These are phyloP conservation scores for Eremothecium gossypii DNA, from an alignment of 1,139 yeast species.

Conservation along the genomic window DNA sequence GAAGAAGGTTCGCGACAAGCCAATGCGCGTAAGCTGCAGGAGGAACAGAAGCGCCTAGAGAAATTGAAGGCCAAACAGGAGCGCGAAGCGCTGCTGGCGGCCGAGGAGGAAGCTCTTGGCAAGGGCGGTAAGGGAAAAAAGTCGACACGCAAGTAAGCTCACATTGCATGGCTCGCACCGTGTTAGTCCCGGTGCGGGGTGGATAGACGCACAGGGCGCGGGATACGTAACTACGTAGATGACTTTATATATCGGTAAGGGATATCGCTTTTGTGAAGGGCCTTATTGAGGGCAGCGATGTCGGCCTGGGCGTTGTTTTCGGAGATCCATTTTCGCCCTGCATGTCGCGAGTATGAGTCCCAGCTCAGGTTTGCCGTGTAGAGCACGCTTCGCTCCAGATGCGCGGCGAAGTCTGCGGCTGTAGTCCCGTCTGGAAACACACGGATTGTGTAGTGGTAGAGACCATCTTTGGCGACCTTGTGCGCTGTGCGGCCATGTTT, in stretches of 20 bases:
- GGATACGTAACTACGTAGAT: too few relatives aligned
- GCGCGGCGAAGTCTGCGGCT: constrained; percentile 25
- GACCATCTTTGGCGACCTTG: constrained; percentile 35
- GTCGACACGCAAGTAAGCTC: neutral
- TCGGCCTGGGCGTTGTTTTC: too few relatives aligned
- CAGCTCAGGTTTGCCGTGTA: constrained; percentile 23
- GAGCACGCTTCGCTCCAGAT: constrained; percentile 30
- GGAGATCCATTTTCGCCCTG: too few relatives aligned
- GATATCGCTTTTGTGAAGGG: too few relatives aligned
- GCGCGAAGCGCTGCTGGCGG: constrained; percentile 27
- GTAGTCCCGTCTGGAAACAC: constrained; percentile 36
- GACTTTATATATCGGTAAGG: too few relatives aligned
- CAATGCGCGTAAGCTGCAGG: constrained; percentile 21
- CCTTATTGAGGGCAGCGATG: too few relatives aligned
- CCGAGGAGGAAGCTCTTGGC: constrained; percentile 24
- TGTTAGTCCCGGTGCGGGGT: too few relatives aligned
- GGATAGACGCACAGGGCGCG: too few relatives aligned
- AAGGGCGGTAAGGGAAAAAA: constrained; percentile 23
- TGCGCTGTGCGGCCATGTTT: constrained; percentile 10
- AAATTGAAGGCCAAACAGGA: constrained; percentile 25
- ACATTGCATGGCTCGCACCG: too few relatives aligned
- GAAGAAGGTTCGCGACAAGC: constrained; percentile 31
- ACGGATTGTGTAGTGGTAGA: constrained; percentile 36
- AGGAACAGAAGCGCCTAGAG: constrained; percentile 26
- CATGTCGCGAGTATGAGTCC: constrained; percentile 5